Evolutionary conservation across 2,329 filamentous ascomycete species (phyloP).

Genomic region (Aspergillus clavatus): DNA sequence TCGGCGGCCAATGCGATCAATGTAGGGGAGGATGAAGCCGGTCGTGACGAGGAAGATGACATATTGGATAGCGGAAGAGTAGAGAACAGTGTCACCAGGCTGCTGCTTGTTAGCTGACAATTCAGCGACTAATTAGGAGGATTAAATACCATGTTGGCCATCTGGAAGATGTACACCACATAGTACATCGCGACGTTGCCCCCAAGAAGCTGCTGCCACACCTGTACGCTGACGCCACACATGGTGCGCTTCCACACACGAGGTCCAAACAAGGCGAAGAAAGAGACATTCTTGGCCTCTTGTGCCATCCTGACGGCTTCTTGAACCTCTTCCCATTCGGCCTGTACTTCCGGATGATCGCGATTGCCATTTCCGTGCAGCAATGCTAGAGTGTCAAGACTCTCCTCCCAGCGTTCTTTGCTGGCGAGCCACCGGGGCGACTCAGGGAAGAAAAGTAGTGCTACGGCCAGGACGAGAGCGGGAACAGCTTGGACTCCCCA

Average conservation of each 20-base stretch:
- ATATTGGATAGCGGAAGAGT: slow-evolving; percentile 55
- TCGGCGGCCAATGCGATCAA: slow-evolving; percentile 49
- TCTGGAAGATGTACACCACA: slow-evolving; percentile 57
- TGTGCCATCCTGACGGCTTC: slow-evolving; percentile 30
- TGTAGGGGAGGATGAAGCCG: slow-evolving; percentile 46
- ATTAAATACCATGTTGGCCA: slow-evolving; percentile 48
- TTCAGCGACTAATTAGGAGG: background rate
- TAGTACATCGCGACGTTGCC: slow-evolving; percentile 59
- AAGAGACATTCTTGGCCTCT: slow-evolving; percentile 30
- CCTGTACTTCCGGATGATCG: slow-evolving; percentile 52
- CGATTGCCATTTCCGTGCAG: slow-evolving; percentile 55
- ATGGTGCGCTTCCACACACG: slow-evolving; percentile 50
- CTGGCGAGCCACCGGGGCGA: slow-evolving; percentile 59
- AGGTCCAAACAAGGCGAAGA: slow-evolving; percentile 43
- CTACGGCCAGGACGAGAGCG: slow-evolving; percentile 51
- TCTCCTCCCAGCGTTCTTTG: slow-evolving; percentile 55
- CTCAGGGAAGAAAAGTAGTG: slow-evolving; percentile 55
- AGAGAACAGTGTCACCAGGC: slow-evolving; percentile 40
- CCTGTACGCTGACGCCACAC: slow-evolving; percentile 50
- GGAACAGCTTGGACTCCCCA: slow-evolving; percentile 62
- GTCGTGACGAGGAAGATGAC: slow-evolving; percentile 54
- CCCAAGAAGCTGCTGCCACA: slow-evolving; percentile 55
- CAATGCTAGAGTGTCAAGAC: slow-evolving; percentile 48
- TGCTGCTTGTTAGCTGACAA: slow-evolving; percentile 10
- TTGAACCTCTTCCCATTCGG: slow-evolving; percentile 44